Evolutionary conservation across 2,329 filamentous ascomycete genomes (phyloP).

Genomic region (Nannizzia gypsea): DNA sequence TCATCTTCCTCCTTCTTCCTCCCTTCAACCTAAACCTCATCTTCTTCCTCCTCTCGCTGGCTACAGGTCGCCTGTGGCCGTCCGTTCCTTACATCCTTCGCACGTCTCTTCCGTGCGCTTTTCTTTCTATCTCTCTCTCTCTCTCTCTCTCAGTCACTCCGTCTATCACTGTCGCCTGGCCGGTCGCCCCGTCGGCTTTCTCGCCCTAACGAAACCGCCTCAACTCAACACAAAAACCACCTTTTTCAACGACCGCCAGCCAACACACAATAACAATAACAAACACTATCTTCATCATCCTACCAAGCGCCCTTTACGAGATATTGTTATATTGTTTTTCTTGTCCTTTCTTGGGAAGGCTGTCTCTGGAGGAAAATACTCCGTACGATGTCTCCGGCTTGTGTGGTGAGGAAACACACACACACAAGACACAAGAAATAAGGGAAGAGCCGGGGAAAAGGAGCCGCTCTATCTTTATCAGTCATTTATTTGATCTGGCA

Average conservation of each 20-base stretch:
- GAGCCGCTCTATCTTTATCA: neutral
- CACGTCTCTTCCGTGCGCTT: neutral
- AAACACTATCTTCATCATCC: neutral
- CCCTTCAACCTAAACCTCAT: constrained; percentile 4
- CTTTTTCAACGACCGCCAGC: too few relatives aligned
- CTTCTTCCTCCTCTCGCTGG: constrained; percentile 6
- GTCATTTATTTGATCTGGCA: neutral
- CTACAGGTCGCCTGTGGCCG: constrained; percentile 22
- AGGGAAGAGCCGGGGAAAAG: neutral
- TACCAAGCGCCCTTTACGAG: neutral
- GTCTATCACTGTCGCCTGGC: neutral
- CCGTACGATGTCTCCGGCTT: neutral
- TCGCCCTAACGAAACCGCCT: too few relatives aligned
- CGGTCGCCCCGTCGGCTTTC: neutral
- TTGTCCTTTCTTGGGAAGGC: neutral
- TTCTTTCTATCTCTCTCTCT: neutral
- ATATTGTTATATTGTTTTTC: too few relatives aligned
- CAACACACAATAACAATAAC: neutral
- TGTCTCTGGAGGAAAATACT: neutral
- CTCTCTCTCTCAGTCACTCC: neutral
- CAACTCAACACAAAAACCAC: too few relatives aligned
- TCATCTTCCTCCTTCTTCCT: neutral
- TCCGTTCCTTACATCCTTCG: constrained; percentile 25
- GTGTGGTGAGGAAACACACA: neutral
- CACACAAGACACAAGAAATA: neutral